These are phyloP conservation scores for Monilinia polystroma DNA, from an alignment of 2,329 filamentous ascomycete genomes.

Conservation along the genomic window DNA sequence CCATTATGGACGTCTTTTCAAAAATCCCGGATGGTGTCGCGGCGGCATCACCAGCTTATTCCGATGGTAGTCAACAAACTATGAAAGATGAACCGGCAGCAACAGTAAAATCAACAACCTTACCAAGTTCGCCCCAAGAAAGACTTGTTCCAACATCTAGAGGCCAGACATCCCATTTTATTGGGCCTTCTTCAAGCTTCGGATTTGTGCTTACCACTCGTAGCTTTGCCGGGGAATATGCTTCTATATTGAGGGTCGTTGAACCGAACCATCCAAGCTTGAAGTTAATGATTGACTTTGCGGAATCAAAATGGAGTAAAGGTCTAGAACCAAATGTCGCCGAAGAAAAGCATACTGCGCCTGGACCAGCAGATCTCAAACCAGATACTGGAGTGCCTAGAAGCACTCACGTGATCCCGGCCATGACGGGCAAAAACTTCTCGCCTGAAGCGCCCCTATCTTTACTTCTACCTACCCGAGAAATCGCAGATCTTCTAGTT, in stretches of 20 bases:
- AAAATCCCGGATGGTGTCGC: slow-evolving; percentile 26
- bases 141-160: slow-evolving; percentile 36
- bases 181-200: slow-evolving; percentile 39
- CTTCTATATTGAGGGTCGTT: slow-evolving; percentile 29
- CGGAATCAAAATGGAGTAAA: slow-evolving; percentile 37
- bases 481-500: slow-evolving; percentile 43
- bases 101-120: slow-evolving; percentile 21
- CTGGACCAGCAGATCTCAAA: slow-evolving; percentile 17
- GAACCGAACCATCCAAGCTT: slow-evolving; percentile 34
- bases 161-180: slow-evolving; percentile 36
- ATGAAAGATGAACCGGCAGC: slow-evolving; percentile 19
- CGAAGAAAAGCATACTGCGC: slow-evolving; percentile 29
- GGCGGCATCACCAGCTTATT: slow-evolving; percentile 27
- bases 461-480: slow-evolving; percentile 40
- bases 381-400: neutral
- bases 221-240: slow-evolving; percentile 39
- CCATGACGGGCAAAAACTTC: slow-evolving; percentile 7
- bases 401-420: slow-evolving; percentile 11
- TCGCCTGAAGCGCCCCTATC: slow-evolving; percentile 31
- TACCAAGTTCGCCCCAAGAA: slow-evolving; percentile 29
- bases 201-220: slow-evolving; percentile 37
- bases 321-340: slow-evolving; percentile 35
- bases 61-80: slow-evolving; percentile 17
- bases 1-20: slow-evolving; percentile 35
- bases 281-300: slow-evolving; percentile 36